Evolutionary conservation across 2,329 filamentous ascomycete species (phyloP), one percentile per base, ranked within the genome.

Genomic region (Colletotrichum tabaci): DNA sequence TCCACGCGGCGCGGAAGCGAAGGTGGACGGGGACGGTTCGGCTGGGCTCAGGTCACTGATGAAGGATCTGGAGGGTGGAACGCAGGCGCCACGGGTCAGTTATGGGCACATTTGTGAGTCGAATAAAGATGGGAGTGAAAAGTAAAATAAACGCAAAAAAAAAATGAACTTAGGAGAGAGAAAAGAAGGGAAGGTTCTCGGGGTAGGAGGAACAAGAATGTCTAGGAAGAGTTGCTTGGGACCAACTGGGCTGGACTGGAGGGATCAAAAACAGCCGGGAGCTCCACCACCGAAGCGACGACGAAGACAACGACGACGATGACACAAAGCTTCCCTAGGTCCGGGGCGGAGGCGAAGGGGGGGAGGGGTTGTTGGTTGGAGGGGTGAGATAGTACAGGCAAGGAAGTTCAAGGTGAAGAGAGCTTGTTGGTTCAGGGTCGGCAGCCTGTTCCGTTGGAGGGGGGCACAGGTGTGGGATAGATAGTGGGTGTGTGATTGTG

Each of bases 11-110:
- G 82, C 82, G 74, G 82, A 80, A 49, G 82, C 82, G 66, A 84
- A 84, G 46, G 85, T 84, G 30, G 67, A 67, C 60, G 46, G 64
- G 71, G 87, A 87, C 73, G 88, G 89, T 76, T 86, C 74, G 77
- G 76, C 66, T 84, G 83, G 77, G 83, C 83, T 74, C 80, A 78
- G 76, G 73, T 74, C 58, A 64, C 67, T 82, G 81, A 79, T 82
- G 60, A 72, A 69, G n/a, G 69, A 61, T 53, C 72, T 73, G 44
- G 38, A 72, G 72, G 47, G 44, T 35, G 47, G 23, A 68, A 69
- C 72, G 65, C 69, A 73, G 69, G 61, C 56, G 46, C 69, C 72
- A 57, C 38, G 60, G 35, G 72, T 73, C 65, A 73, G 72, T 61
- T 67, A 55, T 42, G 52, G 55, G 52, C 61, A 52, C 47, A 66